Evolutionary conservation across 1,284 basidiomycete species (phyloP), one percentile per base, ranked within the genome.

Genomic region (Stygiomarasmius scandens): DNA sequence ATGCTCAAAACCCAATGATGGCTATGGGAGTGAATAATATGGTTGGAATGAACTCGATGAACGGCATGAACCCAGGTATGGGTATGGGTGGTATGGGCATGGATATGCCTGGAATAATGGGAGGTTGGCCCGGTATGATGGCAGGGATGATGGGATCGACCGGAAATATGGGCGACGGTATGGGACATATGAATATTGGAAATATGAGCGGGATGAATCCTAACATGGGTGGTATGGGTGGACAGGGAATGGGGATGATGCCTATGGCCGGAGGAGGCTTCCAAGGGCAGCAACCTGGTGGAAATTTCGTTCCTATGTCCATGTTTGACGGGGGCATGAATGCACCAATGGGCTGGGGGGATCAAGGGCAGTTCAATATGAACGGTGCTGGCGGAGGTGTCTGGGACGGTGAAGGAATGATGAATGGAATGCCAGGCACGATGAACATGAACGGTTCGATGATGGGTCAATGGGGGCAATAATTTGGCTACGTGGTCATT

Each of bases 1-100:
- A 67, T 19, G 65, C 65, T 5, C 75, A 71, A 56, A 77, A 76
- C 60, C 73, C 73, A 53, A 78, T 84, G 75, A 77, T 83, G 54
- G 78, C 78, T 19, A 78, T 84, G 71, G 74, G 73, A 16, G 70
- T 70, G 63, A 45, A 63, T 64, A 61, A 56, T 46, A 73, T 75
- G 66, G 68, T 72, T 61, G 54, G 54, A 11, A 71, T 75, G 66
- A 69, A 72, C 61, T 50, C 50, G 23, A 67, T 75, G 66, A 69
- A 72, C 61, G 52, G 51, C 23, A 67, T 72, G 61, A 60, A 56
- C 29, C 41, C 29, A 10, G 25, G 8, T 34, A 57, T 64, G 56
- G 65, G 63, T 32, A 64, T 65, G 60, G 63, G 60, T 3, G 64
- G 60, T 47, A 63, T 65, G 60, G 68, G 58, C 12, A 69, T 69